Evolutionary conservation across 1,139 yeast genomes (phyloP).

Genomic region (Geotrichum reessii): DNA sequence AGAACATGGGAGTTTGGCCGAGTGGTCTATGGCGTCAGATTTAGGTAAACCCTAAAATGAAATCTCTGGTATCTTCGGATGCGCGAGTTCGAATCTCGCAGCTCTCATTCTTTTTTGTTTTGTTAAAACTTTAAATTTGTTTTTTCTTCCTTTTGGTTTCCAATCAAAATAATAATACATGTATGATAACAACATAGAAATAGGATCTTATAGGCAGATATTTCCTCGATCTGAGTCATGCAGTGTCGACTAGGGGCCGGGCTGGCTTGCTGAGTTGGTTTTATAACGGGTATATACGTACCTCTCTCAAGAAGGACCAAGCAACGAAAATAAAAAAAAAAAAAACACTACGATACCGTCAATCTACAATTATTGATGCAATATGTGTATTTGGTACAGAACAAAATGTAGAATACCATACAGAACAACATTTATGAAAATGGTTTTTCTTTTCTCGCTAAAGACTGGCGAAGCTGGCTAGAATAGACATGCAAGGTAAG

Average conservation of each 20-base stretch:
- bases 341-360: no score
- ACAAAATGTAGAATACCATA: no score
- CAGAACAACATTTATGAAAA: no score
- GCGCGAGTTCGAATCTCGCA: constrained; percentile 44
- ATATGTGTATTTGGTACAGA: no score
- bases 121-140: neutral
- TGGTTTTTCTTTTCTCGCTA: no score
- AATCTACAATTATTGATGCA: no score
- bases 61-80: constrained; percentile 41
- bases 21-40: constrained; percentile 44
- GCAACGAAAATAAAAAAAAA: no score
- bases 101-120: constrained; percentile 33
- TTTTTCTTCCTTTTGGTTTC: neutral
- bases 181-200: neutral
- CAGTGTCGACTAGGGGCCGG: neutral
- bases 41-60: constrained; percentile 36
- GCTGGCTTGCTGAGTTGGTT: neutral
- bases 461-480: no score
- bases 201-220: neutral
- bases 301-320: no score
- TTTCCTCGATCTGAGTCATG: neutral
- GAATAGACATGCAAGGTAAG: no score
- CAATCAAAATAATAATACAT: neutral
- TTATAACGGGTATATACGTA: no score
- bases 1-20: constrained; percentile 39